phyloP scores from a whole-genome alignment of 768 basidiomycete species.

The Boletales sp. region DNA sequence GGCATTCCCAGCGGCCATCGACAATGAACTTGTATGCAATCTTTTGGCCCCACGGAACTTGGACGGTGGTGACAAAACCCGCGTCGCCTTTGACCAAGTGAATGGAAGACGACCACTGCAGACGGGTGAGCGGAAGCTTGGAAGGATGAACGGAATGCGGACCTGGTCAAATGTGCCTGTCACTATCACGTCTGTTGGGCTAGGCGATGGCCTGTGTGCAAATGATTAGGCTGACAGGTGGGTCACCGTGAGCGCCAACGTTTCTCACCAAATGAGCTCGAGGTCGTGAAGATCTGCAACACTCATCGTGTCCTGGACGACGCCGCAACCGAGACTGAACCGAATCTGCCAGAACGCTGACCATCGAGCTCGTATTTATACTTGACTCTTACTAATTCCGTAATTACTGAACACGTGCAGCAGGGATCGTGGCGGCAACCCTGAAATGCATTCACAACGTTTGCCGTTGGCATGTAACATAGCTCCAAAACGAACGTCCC shows the following conservation, averaged over 20 bases:
- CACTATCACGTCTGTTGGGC: slow-evolving; percentile 57
- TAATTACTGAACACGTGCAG: slow-evolving; percentile 21
- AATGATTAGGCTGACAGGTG: slow-evolving; percentile 2
- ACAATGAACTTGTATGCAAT: slow-evolving; percentile 78
- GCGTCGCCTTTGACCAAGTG: slow-evolving; percentile 48
- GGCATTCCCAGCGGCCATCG: slow-evolving; percentile 62
- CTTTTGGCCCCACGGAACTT: slow-evolving; percentile 60
- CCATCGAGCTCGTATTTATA: slow-evolving; percentile 20
- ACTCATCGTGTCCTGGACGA: slow-evolving; percentile 26
- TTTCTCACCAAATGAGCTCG: slow-evolving; percentile 48
- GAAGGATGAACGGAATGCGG: slow-evolving; percentile 20
- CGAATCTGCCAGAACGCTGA: not conserved
- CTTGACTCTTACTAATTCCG: slow-evolving; percentile 9
- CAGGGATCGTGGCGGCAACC: not conserved
- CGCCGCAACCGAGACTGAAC: slow-evolving; percentile 20
- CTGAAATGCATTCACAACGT: no score
- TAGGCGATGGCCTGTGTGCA: slow-evolving; percentile 51
- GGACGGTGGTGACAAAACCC: slow-evolving; percentile 53
- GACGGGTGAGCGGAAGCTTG: slow-evolving; percentile 1
- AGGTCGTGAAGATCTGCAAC: slow-evolving; percentile 46
- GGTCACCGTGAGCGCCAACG: slow-evolving; percentile 9
- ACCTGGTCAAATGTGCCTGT: slow-evolving; percentile 82
- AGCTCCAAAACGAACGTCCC: slow-evolving; percentile 2
- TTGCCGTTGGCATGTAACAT: no score
- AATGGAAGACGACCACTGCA: slow-evolving; percentile 59